A percentile compares a stretch with the other conserved stretches of the same genome.
These are phyloP conservation scores for Angomonas ambiguus DNA, from an alignment of 208 protist genomes.

Conservation along the genomic window DNA sequence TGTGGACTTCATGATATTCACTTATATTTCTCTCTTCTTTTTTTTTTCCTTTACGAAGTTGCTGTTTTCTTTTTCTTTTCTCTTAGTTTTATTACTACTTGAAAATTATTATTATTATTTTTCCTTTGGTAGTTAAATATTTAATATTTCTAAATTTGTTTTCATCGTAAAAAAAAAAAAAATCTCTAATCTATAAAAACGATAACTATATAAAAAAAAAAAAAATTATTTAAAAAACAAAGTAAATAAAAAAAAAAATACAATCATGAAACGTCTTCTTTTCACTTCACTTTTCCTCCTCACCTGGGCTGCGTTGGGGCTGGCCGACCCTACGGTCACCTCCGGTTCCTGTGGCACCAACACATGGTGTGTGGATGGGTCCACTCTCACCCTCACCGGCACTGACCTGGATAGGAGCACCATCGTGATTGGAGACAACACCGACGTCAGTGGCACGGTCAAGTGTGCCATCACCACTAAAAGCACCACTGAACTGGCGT, in stretches of 20 bases:
- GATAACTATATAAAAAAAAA: conserved; percentile 12
- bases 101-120: no score
- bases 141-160: conserved; percentile 9
- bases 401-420: background rate
- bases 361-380: background rate
- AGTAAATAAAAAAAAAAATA: conserved; percentile 15
- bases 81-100: conserved; percentile 7
- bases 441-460: background rate
- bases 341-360: background rate
- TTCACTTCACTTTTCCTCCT: background rate
- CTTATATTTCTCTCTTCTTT: no score
- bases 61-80: conserved; percentile 1
- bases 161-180: conserved; percentile 7
- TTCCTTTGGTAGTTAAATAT: conserved; percentile 2
- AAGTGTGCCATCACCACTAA: background rate
- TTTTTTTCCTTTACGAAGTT: conserved; percentile 1
- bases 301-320: background rate
- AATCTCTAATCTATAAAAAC: conserved; percentile 19
- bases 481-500: background rate
- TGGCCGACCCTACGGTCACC: background rate
- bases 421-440: background rate
- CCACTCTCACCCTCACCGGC: background rate
- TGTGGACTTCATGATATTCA: no score
- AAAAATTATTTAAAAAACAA: conserved; percentile 21
- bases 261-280: conserved; percentile 1